phyloP scores from a whole-genome alignment of 1,139 yeast genomes.

The Lodderomyces orthopsilosis region DNA sequence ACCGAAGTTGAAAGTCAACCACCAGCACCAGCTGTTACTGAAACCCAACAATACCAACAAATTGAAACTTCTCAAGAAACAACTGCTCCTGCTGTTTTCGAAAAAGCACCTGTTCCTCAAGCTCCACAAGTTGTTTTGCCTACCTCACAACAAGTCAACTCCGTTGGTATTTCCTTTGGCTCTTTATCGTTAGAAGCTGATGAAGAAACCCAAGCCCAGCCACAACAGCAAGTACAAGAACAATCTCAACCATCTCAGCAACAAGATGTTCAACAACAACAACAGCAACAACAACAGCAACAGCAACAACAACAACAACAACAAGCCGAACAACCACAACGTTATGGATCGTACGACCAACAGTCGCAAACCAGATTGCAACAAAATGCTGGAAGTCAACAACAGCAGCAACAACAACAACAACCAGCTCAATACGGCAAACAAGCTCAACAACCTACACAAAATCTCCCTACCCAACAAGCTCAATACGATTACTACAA shows the following conservation, averaged over 20 bases:
- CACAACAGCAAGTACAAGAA: slow-evolving; percentile 16
- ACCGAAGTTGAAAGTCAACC: slow-evolving; percentile 5
- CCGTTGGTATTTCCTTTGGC: slow-evolving; percentile 71
- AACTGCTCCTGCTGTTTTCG: slow-evolving; percentile 37
- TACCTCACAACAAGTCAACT: slow-evolving; percentile 46
- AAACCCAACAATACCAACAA: slow-evolving; percentile 8
- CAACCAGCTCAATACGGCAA: slow-evolving; percentile 15
- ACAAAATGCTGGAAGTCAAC: slow-evolving; percentile 13
- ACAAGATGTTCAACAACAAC: slow-evolving; percentile 12
- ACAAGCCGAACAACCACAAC: slow-evolving; percentile 12
- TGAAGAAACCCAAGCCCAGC: slow-evolving; percentile 16
- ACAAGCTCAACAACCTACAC: slow-evolving; percentile 15
- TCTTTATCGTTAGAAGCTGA: slow-evolving; percentile 54
- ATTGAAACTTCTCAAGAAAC: slow-evolving; percentile 35
- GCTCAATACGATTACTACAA: slow-evolving; percentile 25
- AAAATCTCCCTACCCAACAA: slow-evolving; percentile 18
- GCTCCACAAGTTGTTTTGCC: slow-evolving; percentile 70
- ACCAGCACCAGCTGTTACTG: slow-evolving; percentile 6
- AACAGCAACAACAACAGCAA: slow-evolving; percentile 14
- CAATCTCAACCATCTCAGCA: slow-evolving; percentile 13
- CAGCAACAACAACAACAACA: slow-evolving; percentile 16
- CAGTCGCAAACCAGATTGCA: slow-evolving; percentile 14
- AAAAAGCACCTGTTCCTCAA: slow-evolving; percentile 14
- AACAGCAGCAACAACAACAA: slow-evolving; percentile 15
- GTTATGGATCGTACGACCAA: slow-evolving; percentile 14